Conservation (phyloP, 805 yeast genomes). For the Wickerhamomyces ciferrii region DNA sequence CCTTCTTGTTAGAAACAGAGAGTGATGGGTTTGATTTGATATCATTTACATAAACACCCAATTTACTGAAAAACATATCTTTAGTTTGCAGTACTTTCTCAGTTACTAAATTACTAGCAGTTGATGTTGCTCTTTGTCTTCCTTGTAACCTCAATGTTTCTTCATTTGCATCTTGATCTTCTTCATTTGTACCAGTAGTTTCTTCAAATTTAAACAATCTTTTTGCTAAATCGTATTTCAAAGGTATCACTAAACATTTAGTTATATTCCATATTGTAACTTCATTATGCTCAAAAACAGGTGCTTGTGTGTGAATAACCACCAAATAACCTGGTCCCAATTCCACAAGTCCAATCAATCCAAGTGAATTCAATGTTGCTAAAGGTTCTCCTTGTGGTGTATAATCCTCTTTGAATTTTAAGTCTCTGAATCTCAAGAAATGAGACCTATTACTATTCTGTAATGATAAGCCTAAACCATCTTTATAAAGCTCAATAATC, state of each 20-base stretch:
- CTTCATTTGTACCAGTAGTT: not conserved
- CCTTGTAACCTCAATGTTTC: not conserved
- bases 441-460: not conserved
- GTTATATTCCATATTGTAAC: constrained; percentile 15
- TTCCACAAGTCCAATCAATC: constrained; percentile 16
- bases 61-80: constrained; percentile 19
- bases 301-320: constrained; percentile 8
- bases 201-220: constrained; percentile 5
- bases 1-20: constrained; percentile 10
- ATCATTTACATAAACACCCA: constrained; percentile 22
- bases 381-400: not conserved
- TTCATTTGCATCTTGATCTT: not conserved
- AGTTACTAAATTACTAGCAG: not conserved
- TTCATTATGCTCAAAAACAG: constrained; percentile 9
- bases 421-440: not conserved
- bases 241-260: constrained; percentile 16
- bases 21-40: constrained; percentile 20
- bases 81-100: constrained; percentile 10
- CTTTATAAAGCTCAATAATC: not conserved
- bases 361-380: constrained; percentile 6
- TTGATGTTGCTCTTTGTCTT: not conserved
- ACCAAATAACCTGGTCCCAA: constrained; percentile 22
- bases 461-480: not conserved
- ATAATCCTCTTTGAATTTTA: not conserved
- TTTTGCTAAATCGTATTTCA: constrained; percentile 15